phyloP scores from a whole-genome alignment of 2,329 filamentous ascomycete species.

The Coniochaeta sp. region DNA sequence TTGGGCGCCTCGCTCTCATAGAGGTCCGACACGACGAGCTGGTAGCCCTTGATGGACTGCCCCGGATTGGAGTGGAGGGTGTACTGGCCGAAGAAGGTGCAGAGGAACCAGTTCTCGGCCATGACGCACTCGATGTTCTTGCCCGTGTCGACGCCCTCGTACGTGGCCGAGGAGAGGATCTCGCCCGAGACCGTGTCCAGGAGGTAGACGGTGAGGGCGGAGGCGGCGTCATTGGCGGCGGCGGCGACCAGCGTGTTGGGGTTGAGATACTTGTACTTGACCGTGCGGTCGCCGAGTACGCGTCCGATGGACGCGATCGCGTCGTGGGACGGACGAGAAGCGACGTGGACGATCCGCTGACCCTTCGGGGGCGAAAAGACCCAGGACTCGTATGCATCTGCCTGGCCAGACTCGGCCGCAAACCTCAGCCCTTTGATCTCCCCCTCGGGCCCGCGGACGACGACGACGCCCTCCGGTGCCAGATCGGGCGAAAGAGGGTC shows the following conservation, averaged over 20 bases:
- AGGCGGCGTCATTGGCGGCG: constrained; percentile 50
- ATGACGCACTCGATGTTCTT: constrained; percentile 71
- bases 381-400: constrained; percentile 53
- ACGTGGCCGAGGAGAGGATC: constrained; percentile 62
- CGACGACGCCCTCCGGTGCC: constrained; percentile 45
- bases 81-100: constrained; percentile 66
- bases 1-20: constrained; percentile 82
- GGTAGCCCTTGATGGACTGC: constrained; percentile 70
- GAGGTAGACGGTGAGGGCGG: constrained; percentile 65
- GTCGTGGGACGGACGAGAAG: constrained; percentile 65
- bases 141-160: constrained; percentile 65
- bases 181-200: constrained; percentile 82
- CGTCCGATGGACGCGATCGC: constrained; percentile 92
- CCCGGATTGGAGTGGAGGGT: constrained; percentile 44
- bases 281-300: constrained; percentile 84
- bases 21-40: constrained; percentile 78
- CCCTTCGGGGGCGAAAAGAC: constrained; percentile 59
- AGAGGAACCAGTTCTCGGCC: constrained; percentile 93
- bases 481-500: constrained; percentile 35
- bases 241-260: constrained; percentile 76
- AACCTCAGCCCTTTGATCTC: constrained; percentile 50
- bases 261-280: constrained; percentile 96
- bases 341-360: constrained; percentile 62
- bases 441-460: constrained; percentile 41
- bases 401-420: constrained; percentile 29